A percentile compares a stretch with the other conserved stretches of the same genome.
Conservation (phyloP, 208 protist species). For the Wallacemonas sp. region DNA sequence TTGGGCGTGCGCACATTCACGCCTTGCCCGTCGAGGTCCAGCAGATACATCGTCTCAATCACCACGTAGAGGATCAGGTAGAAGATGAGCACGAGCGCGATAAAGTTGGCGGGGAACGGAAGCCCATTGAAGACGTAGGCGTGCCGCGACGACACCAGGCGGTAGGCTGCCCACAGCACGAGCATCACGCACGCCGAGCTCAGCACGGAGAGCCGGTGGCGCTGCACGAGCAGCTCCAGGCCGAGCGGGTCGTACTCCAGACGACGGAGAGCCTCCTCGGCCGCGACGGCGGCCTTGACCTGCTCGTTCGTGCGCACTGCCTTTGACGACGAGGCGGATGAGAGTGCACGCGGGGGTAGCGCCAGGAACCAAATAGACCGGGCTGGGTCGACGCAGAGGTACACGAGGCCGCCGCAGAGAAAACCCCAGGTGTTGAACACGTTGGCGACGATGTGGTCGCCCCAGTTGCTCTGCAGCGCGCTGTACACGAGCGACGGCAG, state of each 20-base stretch:
- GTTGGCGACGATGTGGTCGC: slow-evolving; percentile 51
- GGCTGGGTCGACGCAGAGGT: slow-evolving; percentile 60
- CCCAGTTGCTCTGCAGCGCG: slow-evolving; percentile 70
- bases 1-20: slow-evolving; percentile 26
- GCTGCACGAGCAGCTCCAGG: slow-evolving; percentile 43
- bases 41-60: slow-evolving; percentile 50
- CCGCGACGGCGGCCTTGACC: neutral
- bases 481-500: slow-evolving; percentile 72
- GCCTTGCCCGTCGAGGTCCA: slow-evolving; percentile 56
- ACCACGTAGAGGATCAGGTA: slow-evolving; percentile 55
- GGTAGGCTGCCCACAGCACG: slow-evolving; percentile 64
- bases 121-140: slow-evolving; percentile 76
- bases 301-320: neutral
- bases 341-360: slow-evolving; percentile 12
- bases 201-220: slow-evolving; percentile 40
- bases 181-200: slow-evolving; percentile 23
- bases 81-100: slow-evolving; percentile 60
- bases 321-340: neutral
- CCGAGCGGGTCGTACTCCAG: slow-evolving; percentile 75
- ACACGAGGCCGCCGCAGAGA: slow-evolving; percentile 48
- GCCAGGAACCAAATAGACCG: slow-evolving; percentile 80
- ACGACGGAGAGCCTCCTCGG: slow-evolving; percentile 25
- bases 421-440: slow-evolving; percentile 69
- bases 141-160: slow-evolving; percentile 74
- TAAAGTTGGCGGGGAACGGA: slow-evolving; percentile 60